phyloP scores from a whole-genome alignment of 495 filamentous ascomycete species.

The Aspergillus olivimuriae region DNA sequence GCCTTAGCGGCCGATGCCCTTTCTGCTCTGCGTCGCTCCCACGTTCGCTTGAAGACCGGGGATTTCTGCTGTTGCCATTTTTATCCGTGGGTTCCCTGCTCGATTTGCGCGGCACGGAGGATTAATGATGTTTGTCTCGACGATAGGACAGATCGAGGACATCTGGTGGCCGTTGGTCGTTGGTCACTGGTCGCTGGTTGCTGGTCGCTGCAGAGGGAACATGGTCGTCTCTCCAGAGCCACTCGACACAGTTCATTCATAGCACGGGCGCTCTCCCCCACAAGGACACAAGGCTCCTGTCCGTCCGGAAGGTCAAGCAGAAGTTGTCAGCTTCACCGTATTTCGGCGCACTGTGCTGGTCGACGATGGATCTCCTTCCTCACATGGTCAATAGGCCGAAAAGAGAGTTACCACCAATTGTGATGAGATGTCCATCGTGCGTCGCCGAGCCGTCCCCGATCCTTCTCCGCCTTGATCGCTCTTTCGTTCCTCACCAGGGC shows the following conservation, averaged over 20 bases:
- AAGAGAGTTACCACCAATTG: conserved; percentile 8
- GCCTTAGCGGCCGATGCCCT: conserved; percentile 16
- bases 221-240: too few relatives aligned
- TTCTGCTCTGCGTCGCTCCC: conserved; percentile 1
- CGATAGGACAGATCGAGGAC: too few relatives aligned
- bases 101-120: too few relatives aligned
- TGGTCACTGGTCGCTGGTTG: too few relatives aligned
- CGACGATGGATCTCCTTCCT: not conserved
- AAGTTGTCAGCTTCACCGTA: not conserved
- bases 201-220: too few relatives aligned
- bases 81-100: too few relatives aligned
- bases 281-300: not conserved
- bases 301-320: too few relatives aligned
- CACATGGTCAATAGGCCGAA: not conserved
- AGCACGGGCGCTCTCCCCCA: too few relatives aligned
- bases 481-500: not conserved
- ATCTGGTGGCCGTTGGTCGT: too few relatives aligned
- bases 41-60: conserved; percentile 9
- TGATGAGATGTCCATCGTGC: conserved; percentile 15
- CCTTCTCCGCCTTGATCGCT: conserved; percentile 2
- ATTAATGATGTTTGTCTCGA: too few relatives aligned
- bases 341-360: not conserved
- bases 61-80: conserved; percentile 1
- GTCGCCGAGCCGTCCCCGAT: conserved; percentile 11
- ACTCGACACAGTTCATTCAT: too few relatives aligned